These are phyloP conservation scores for Botrytis medusae DNA, from an alignment of 2,329 filamentous ascomycete genomes.

Conservation along the genomic window DNA sequence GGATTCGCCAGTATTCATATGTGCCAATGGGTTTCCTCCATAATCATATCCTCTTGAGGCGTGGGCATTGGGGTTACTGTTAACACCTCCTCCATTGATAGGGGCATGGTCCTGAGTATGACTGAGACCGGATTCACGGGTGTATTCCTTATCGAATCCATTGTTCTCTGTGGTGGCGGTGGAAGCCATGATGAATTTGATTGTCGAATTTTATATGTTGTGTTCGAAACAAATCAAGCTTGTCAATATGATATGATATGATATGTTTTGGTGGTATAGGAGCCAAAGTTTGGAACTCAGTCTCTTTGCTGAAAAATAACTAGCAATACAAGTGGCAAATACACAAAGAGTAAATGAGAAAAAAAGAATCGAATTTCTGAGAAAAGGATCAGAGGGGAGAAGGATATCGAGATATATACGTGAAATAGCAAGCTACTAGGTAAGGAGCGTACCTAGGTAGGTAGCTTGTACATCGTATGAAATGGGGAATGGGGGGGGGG, in stretches of 20 bases:
- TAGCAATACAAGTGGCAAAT: not conserved
- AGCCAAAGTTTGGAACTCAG: not conserved
- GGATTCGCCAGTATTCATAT: slow-evolving; percentile 46
- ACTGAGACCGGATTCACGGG: slow-evolving; percentile 11
- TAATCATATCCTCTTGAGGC: slow-evolving; percentile 31
- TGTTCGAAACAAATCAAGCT: not conserved
- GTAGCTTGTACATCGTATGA: not conserved
- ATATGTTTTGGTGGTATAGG: not conserved
- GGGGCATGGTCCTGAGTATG: slow-evolving; percentile 28
- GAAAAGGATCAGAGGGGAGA: not conserved
- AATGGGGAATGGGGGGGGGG: not conserved
- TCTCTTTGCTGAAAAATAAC: not conserved
- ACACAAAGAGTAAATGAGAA: not conserved
- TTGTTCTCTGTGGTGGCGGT: slow-evolving; percentile 29
- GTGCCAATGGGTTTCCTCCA: slow-evolving; percentile 48
- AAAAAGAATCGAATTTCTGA: not conserved
- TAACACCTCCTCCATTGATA: slow-evolving; percentile 15
- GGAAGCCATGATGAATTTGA: slow-evolving; percentile 31
- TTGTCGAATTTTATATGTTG: not conserved
- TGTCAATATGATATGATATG: not conserved
- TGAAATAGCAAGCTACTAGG: not conserved
- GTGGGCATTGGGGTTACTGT: slow-evolving; percentile 8
- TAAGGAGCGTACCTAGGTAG: not conserved
- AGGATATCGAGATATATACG: not conserved
- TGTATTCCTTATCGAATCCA: slow-evolving; percentile 31